These are phyloP conservation scores for Phytophthora meadii DNA, from an alignment of 352 stramenopile species.

Conservation along the genomic window DNA sequence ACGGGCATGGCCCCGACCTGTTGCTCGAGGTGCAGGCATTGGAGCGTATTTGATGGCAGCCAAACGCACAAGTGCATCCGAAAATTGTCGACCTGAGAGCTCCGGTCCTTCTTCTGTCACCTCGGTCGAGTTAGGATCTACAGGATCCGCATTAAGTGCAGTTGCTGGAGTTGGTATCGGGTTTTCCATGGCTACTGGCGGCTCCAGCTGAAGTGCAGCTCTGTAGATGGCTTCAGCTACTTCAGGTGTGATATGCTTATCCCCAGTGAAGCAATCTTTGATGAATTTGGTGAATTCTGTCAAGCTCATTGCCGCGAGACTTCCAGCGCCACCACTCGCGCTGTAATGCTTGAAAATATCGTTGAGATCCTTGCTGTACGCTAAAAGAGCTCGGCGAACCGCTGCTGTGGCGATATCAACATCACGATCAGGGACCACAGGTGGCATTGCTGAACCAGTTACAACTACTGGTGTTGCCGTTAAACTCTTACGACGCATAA, in stretches of 20 bases:
- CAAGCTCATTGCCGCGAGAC: slow-evolving; percentile 75
- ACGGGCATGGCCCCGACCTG: slow-evolving; percentile 9
- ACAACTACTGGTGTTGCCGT: slow-evolving; percentile 10
- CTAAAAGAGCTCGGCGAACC: slow-evolving; percentile 54
- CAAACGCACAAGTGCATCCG: slow-evolving; percentile 66
- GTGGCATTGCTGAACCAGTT: slow-evolving; percentile 21
- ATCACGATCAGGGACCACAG: slow-evolving; percentile 66
- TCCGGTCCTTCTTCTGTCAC: slow-evolving; percentile 38
- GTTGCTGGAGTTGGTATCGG: neutral
- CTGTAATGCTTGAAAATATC: slow-evolving; percentile 90
- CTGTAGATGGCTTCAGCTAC: slow-evolving; percentile 60
- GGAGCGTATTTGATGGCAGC: slow-evolving; percentile 58
- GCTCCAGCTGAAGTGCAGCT: slow-evolving; percentile 28
- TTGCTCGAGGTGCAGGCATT: slow-evolving; percentile 20
- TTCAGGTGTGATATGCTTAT: slow-evolving; percentile 50
- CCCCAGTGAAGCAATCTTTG: slow-evolving; percentile 62
- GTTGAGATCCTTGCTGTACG: slow-evolving; percentile 80
- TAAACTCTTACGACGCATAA: slow-evolving; percentile 28
- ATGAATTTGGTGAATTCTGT: slow-evolving; percentile 81
- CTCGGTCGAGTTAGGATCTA: neutral
- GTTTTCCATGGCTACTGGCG: neutral
- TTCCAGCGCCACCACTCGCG: slow-evolving; percentile 65
- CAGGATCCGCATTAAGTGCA: neutral
- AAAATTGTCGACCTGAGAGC: slow-evolving; percentile 70
- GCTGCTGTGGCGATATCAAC: slow-evolving; percentile 57